Evolutionary conservation across 2,329 filamentous ascomycete species (phyloP), one percentile per base, ranked within the genome.

Genomic region (Xylariomycetidae sp.): DNA sequence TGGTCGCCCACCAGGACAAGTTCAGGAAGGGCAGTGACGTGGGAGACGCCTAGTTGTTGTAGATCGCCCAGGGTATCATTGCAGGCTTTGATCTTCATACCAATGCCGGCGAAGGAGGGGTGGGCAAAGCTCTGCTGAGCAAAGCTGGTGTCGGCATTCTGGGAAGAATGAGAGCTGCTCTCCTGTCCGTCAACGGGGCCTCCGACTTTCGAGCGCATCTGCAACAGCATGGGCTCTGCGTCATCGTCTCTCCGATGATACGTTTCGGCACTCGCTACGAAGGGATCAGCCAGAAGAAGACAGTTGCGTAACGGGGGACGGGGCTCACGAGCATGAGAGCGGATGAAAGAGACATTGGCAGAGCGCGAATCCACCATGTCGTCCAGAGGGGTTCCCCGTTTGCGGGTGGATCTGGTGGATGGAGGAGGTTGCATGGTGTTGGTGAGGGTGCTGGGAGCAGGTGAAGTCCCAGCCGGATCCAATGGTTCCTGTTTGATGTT

Each of bases 1-100:
- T 95, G 88, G 30, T 94, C 87, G 0, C 88, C 88, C 0, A 94
- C 77, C 0, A 94, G 74, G 5, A 90, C 83, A 8, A 93, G 77
- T 46, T 87, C 85, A 0, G 88, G 86, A 0, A 94, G 64, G 0
- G 76, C 74, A 0, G 86, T 74, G 4, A 78, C 73, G 13, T 83
- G 75, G 31, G 83, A 78, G 1, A 94, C 78, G 0, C 83, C 85
- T 0, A 90, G 69, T 5, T 79, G 70, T 31, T 85, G 76, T 0
- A 95, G 70, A 29, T 82, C 74, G 3, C 74, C 75, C 0, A 87
- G 70, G 0, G 75, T 74, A 29, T 82, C 68, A 2, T 86, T 79
- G 30, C 79, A 75, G 0, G 72, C 67, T 32, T 82, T 82, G 1
- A 82, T 60, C 28, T 76, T 69, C n/a, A 69, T 65, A 0, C 78